These are phyloP conservation scores for Penicillium riverlandense DNA, from an alignment of 495 filamentous ascomycete genomes.

Conservation along the genomic window DNA sequence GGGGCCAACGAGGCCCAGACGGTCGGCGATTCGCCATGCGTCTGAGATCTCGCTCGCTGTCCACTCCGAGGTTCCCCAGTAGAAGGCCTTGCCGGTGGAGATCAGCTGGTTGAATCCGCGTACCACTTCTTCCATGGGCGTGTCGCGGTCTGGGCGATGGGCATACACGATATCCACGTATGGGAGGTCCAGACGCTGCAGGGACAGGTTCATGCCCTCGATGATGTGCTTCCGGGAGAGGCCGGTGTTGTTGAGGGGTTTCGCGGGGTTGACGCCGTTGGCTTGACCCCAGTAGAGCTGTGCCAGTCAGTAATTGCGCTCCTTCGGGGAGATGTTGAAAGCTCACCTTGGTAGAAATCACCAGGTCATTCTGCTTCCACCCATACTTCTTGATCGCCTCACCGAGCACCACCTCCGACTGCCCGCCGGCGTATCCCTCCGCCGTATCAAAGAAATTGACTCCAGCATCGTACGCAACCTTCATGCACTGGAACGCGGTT, in stretches of 20 bases:
- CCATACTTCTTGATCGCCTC: slow-evolving; percentile 51
- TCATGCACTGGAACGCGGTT: slow-evolving; percentile 59
- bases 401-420: slow-evolving; percentile 70
- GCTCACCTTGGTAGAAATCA: slow-evolving; percentile 74
- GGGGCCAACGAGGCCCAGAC: slow-evolving; percentile 70
- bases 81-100: slow-evolving; percentile 69
- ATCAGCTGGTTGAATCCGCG: slow-evolving; percentile 80
- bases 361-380: slow-evolving; percentile 74
- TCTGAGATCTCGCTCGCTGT: slow-evolving; percentile 70
- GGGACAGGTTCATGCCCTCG: slow-evolving; percentile 58
- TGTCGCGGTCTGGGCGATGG: slow-evolving; percentile 74
- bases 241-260: slow-evolving; percentile 67
- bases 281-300: slow-evolving; percentile 63
- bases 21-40: slow-evolving; percentile 68
- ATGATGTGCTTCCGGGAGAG: slow-evolving; percentile 78
- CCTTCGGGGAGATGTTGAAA: neutral
- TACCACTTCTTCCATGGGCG: slow-evolving; percentile 83
- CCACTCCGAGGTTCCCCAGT: slow-evolving; percentile 93
- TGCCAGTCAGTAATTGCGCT: neutral
- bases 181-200: slow-evolving; percentile 62
- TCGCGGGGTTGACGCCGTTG: slow-evolving; percentile 51
- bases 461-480: slow-evolving; percentile 67
- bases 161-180: slow-evolving; percentile 76
- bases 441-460: slow-evolving; percentile 66
- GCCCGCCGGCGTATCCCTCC: slow-evolving; percentile 46